Percentiles rank a stretch among this genome's conserved stretches.
phyloP scores from a whole-genome alignment of 257 asterid genomes.

The Hygrophila difformis region DNA sequence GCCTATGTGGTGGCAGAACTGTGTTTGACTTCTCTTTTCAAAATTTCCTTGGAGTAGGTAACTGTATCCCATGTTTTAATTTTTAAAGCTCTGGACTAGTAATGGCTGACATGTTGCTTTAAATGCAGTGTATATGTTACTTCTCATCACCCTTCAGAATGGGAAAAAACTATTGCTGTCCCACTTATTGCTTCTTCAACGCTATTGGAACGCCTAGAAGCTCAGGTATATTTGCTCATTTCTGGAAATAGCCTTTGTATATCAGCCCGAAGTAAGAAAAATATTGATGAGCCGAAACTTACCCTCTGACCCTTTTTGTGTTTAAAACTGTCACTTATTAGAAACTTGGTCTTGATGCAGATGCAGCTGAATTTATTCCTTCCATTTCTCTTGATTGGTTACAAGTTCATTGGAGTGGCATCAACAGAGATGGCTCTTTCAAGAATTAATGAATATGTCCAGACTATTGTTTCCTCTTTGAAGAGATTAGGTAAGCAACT shows the following conservation, averaged over 20 bases:
- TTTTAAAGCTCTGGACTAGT: slow-evolving; percentile 2
- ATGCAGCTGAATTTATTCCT: slow-evolving; percentile 56
- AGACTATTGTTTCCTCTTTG: slow-evolving; percentile 43
- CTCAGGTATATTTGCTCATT: slow-evolving; percentile 42
- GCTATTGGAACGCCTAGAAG: slow-evolving; percentile 46
- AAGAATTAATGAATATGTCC: slow-evolving; percentile 48
- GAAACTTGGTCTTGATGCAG: slow-evolving; percentile 37
- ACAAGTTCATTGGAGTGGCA: slow-evolving; percentile 73
- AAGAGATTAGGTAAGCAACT: slow-evolving; percentile 52
- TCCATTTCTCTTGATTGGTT: slow-evolving; percentile 66
- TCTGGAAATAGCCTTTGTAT: neutral
- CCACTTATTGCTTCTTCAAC: slow-evolving; percentile 46
- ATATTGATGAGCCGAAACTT: neutral
- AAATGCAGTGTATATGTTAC: slow-evolving; percentile 35
- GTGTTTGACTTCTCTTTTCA: slow-evolving; percentile 61
- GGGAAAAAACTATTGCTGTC: slow-evolving; percentile 36
- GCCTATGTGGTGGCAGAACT: slow-evolving; percentile 66
- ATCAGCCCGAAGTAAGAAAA: neutral
- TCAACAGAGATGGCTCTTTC: slow-evolving; percentile 57
- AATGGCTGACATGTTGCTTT: slow-evolving; percentile 19
- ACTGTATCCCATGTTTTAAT: slow-evolving; percentile 11
- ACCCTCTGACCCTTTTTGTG: slow-evolving; percentile 7
- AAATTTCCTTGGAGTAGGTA: slow-evolving; percentile 47
- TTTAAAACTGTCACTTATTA: slow-evolving; percentile 16
- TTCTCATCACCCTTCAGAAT: slow-evolving; percentile 37